phyloP scores from a whole-genome alignment of 345 rosid genomes.

The Rhizophora apiculata region DNA sequence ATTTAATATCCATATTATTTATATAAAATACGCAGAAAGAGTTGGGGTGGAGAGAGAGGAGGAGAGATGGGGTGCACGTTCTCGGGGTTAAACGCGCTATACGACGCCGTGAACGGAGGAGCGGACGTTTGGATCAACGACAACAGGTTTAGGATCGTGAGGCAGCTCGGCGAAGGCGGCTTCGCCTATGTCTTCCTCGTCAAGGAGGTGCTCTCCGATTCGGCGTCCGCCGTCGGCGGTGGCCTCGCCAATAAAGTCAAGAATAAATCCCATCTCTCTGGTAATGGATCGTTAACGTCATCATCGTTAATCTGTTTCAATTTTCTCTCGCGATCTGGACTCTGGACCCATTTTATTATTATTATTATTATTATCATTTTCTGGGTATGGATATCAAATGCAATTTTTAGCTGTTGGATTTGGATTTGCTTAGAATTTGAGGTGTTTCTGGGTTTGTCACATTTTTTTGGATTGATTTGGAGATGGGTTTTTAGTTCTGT shows the following conservation, averaged over 20 bases:
- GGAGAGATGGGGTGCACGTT: slow-evolving; percentile 77
- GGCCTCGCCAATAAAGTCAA: slow-evolving; percentile 85
- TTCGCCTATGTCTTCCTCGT: slow-evolving; percentile 85
- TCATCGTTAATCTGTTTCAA: not conserved
- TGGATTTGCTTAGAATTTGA: no score
- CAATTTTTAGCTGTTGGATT: no score
- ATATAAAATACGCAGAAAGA: not conserved
- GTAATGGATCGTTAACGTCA: slow-evolving; percentile 23
- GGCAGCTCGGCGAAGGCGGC: slow-evolving; percentile 99
- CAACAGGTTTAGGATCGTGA: slow-evolving; percentile 72
- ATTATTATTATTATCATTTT: no score
- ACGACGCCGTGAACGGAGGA: slow-evolving; percentile 88
- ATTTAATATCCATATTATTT: no score
- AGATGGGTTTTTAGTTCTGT: no score
- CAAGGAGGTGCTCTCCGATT: slow-evolving; percentile 62
- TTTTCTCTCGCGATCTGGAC: no score
- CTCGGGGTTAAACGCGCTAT: slow-evolving; percentile 87
- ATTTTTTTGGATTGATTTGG: no score
- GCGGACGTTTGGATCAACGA: slow-evolving; percentile 99
- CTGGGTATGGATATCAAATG: no score
- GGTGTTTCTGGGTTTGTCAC: no score
- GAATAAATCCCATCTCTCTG: slow-evolving; percentile 86
- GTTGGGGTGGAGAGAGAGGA: not conserved
- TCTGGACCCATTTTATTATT: no score
- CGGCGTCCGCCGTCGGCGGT: slow-evolving; percentile 29